A percentile compares a stretch with the other conserved stretches of the same genome.
Evolutionary conservation across 2,329 filamentous ascomycete genomes (phyloP).

Genomic region (Phoma sp.): DNA sequence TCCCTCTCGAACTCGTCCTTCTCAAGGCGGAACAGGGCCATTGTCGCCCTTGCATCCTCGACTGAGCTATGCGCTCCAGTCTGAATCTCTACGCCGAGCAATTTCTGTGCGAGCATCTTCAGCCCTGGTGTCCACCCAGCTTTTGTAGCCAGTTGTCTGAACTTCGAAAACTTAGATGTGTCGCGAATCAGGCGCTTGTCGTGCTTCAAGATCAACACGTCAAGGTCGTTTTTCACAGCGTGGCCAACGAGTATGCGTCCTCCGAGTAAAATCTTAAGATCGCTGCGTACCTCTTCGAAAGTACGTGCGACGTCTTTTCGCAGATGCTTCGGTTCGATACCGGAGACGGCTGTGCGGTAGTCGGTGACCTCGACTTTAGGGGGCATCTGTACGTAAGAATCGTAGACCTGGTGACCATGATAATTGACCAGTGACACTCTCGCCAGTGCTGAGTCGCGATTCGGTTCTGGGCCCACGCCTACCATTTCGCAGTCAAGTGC

Average conservation of each 20-base stretch:
- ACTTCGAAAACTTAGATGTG: conserved; percentile 78
- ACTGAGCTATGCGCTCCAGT: conserved; percentile 66
- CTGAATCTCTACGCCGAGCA: conserved; percentile 66
- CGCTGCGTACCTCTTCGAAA: conserved; percentile 78
- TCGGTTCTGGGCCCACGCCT: conserved; percentile 71
- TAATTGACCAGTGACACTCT: conserved; percentile 92
- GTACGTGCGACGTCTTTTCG: conserved; percentile 52
- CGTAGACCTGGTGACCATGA: conserved; percentile 90
- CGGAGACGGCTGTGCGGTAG: conserved; percentile 87
- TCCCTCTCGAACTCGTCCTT: conserved; percentile 88
- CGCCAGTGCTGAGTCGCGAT: conserved; percentile 77
- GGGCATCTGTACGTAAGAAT: conserved; percentile 80
- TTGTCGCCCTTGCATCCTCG: conserved; percentile 84
- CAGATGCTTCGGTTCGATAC: conserved; percentile 78
- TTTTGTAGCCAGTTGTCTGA: conserved; percentile 68
- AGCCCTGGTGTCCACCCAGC: conserved; percentile 72
- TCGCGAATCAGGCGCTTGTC: conserved; percentile 81
- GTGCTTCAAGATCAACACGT: conserved; percentile 78
- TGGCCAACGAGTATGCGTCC: conserved; percentile 82
- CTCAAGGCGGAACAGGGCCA: conserved; percentile 83
- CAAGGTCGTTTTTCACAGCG: conserved; percentile 78
- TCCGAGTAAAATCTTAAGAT: conserved; percentile 72
- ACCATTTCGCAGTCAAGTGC: conserved; percentile 99
- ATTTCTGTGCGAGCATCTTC: conserved; percentile 62
- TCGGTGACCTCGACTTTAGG: conserved; percentile 78